Percentiles rank a stretch among this genome's conserved stretches.
Evolutionary conservation across 805 yeast genomes (phyloP).

Genomic region (Komagataella mondaviorum): DNA sequence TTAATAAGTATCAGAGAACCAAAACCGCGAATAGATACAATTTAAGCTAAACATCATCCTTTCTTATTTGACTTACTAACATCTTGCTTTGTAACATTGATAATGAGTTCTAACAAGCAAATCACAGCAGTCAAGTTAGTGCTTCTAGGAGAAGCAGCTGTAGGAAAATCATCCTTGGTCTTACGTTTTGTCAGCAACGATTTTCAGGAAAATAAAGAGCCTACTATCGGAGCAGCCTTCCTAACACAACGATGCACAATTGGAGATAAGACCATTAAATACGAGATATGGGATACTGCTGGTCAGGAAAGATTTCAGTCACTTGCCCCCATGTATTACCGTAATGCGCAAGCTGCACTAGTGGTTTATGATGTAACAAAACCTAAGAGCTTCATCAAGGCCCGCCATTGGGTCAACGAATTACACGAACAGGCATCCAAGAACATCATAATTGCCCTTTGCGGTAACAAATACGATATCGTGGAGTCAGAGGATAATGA

Average conservation of each 20-base stretch:
- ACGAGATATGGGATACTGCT: slow-evolving; percentile 95
- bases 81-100: not conserved
- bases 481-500: slow-evolving; percentile 27
- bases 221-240: slow-evolving; percentile 97
- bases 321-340: slow-evolving; percentile 92
- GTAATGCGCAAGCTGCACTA: slow-evolving; percentile 94
- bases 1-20: not conserved
- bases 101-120: slow-evolving; percentile 3
- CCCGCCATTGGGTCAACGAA: slow-evolving; percentile 97
- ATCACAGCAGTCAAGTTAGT: slow-evolving; percentile 79
- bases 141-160: slow-evolving; percentile 94
- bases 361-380: slow-evolving; percentile 94
- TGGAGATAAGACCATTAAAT: slow-evolving; percentile 76
- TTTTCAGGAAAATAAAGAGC: slow-evolving; percentile 94
- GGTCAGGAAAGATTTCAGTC: slow-evolving; percentile 97
- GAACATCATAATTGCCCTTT: slow-evolving; percentile 83
- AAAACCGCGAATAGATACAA: not conserved
- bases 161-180: slow-evolving; percentile 89
- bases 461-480: slow-evolving; percentile 85
- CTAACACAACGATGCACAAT: slow-evolving; percentile 86
- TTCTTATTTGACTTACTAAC: not conserved
- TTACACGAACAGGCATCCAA: slow-evolving; percentile 91
- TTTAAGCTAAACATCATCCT: not conserved
- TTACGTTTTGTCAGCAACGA: slow-evolving; percentile 88
- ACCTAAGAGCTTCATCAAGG: slow-evolving; percentile 89